phyloP scores from a whole-genome alignment of 2,329 filamentous ascomycete species.

The Stachybotrys echinatus region DNA sequence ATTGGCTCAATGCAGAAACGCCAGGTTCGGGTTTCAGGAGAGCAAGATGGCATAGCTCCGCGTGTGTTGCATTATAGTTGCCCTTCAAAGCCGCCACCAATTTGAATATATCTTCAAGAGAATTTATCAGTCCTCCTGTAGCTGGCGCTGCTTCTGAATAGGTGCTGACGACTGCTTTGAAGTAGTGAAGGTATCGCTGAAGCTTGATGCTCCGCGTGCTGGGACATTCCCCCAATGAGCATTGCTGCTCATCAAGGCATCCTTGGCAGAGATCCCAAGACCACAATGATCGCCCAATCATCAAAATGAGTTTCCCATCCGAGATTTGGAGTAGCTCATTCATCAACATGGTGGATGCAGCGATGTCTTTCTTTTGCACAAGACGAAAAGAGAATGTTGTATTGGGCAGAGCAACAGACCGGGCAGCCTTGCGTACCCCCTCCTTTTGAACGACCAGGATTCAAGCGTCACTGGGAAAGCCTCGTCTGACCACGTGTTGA shows the following conservation, averaged over 20 bases:
- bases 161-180: background rate
- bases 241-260: background rate
- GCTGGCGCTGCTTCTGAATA: slow-evolving; percentile 2
- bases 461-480: too few relatives aligned
- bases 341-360: background rate
- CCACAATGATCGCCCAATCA: slow-evolving; percentile 1
- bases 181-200: slow-evolving; percentile 4
- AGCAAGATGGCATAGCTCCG: background rate
- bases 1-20: background rate
- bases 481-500: too few relatives aligned
- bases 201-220: background rate
- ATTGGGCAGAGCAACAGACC: too few relatives aligned
- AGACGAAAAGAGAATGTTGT: too few relatives aligned
- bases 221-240: background rate
- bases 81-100: background rate
- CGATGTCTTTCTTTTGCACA: too few relatives aligned
- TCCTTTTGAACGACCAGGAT: too few relatives aligned
- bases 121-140: background rate
- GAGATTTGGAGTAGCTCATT: background rate
- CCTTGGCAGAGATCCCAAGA: background rate
- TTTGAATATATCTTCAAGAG: slow-evolving; percentile 2
- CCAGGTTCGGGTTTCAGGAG: background rate
- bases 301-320: background rate
- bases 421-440: too few relatives aligned
- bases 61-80: slow-evolving; percentile 3